Base-by-base conservation (phyloP, 169 alveolate species). In the Eimeria nieschulzi region DNA sequence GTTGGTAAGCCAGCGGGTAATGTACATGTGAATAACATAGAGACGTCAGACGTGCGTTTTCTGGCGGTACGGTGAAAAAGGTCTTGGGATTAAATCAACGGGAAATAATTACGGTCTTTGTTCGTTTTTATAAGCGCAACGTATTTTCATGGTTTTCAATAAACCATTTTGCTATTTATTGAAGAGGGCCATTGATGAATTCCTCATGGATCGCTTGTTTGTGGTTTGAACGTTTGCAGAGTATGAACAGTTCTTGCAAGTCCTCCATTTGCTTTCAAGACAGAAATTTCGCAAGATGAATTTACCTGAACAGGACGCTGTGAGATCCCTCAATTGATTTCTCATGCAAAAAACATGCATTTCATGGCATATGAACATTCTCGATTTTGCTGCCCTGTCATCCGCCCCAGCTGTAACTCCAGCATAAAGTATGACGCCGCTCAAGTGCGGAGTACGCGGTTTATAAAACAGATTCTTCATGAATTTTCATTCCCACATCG, bases 261-360 rank as follows among this genome's bases (percentile, higher is more conserved):
- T 64, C 26, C 26, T 64, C 7, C 73, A 64, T 23, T 23, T 64
- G 9, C 7, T 64, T 12, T 9, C 73, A 12, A 9, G 73, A 9
- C 73, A 12, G 26, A 64, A 64, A 23, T 64, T 64, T 19, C 73
- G 73, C 33, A 64, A 19, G 19, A 23, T 23, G 9, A 64, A 64
- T 19, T 64, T 64, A 23, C 73, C 73, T 9, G 73, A 64, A n/a
- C 73, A 64, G 19, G 73, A 64, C 25, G 73, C 73, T 7, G 73
- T 64, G 73, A n/a, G 73, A 12, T 55, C 64, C 13, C 13, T 55
- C n/a, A n/a, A n/a, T n/a, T n/a, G n/a, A n/a, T n/a, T n/a, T n/a
- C n/a, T n/a, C n/a, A n/a, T n/a, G n/a, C n/a, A n/a, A n/a, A n/a
- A n/a, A n/a, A n/a, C n/a, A n/a, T n/a, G n/a, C n/a, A n/a, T n/a